Evolutionary conservation across 1,139 yeast species (phyloP).

Genomic region (Geotrichum aggregatum): DNA sequence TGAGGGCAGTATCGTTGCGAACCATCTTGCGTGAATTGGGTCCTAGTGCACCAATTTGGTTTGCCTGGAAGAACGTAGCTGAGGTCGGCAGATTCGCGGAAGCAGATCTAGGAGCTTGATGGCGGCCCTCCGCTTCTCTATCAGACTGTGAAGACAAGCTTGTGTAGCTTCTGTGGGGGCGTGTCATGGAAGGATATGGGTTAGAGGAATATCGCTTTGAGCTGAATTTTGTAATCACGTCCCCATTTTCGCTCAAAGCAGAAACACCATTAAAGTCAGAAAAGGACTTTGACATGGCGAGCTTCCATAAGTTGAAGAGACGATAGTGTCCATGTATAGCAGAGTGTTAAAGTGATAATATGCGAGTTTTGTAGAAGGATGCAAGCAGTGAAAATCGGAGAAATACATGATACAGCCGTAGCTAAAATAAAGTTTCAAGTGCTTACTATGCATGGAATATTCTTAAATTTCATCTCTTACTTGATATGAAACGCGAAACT

Average conservation of each 20-base stretch:
- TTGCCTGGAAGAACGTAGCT: not conserved
- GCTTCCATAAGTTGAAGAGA: not conserved
- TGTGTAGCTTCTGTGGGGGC: conserved; percentile 23
- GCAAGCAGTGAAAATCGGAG: too few species aligned
- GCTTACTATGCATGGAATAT: too few species aligned
- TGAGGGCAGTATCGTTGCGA: not conserved
- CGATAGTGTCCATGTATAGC: too few species aligned
- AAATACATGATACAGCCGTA: too few species aligned
- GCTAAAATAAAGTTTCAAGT: too few species aligned
- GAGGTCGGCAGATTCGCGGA: not conserved
- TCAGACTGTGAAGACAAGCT: conserved; percentile 8
- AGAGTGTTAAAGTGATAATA: too few species aligned
- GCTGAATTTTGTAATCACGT: conserved; percentile 17
- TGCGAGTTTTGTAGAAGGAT: too few species aligned
- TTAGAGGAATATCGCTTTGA: conserved; percentile 24
- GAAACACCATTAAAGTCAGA: conserved; percentile 39
- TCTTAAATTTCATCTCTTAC: too few species aligned
- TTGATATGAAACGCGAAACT: too few species aligned
- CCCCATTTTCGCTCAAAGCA: conserved; percentile 18
- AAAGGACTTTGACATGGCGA: conserved; percentile 23
- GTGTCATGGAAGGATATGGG: conserved; percentile 38
- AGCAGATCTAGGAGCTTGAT: not conserved
- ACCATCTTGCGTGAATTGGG: not conserved
- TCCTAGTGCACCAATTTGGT: too few species aligned
- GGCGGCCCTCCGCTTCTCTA: not conserved